Evolutionary conservation across 2,329 filamentous ascomycete genomes (phyloP), one percentile per base, ranked within the genome.

Genomic region (Tolypocladium inflatum): DNA sequence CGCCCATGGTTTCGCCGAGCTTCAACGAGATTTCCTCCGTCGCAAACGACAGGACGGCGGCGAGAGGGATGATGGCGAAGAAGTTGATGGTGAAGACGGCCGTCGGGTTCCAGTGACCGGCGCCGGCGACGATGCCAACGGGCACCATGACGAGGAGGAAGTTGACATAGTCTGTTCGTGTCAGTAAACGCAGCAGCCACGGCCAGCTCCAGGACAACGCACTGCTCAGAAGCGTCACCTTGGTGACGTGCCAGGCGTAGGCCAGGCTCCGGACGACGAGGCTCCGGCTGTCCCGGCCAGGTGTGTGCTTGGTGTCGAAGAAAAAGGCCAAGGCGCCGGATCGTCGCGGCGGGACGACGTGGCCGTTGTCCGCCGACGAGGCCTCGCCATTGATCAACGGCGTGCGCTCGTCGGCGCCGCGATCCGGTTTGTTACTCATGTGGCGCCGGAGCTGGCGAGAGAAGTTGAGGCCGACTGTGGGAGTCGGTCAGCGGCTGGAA

Each of bases 21-120:
- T 87, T 87, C 17, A 81, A 77, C 3, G 87, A 86, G 60, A 92
- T 83, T 73, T 91, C 87, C 71, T 91, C 89, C 1, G 89, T 91
- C 59, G 88, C 88, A 71, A 90, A 90, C 57, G 86, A 89, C 59
- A 91, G 76, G 60, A 91, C 80, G 26, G 87, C 83, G 15, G 88
- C 88, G 42, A 91, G 79, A 3, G 88, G 88, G 61, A 91, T 86
- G 63, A 91, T 91, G 65, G 89, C 89, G 64, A 91, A 81, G 75
- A 91, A 91, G 75, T 92, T 92, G 70, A 91, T 80, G 54, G 84
- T 77, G 71, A 92, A 92, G 63, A 91, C 81, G 57, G 82, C 80
- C 13, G 85, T 83, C 1, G 89, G 80, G 66, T 80, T 78, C 85
- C 87, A 88, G 53, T 77, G 75, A 60, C 83, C 66, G 17, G 76